phyloP scores from a whole-genome alignment of 1,284 basidiomycete species.

The Agroathelia rolfsii region DNA sequence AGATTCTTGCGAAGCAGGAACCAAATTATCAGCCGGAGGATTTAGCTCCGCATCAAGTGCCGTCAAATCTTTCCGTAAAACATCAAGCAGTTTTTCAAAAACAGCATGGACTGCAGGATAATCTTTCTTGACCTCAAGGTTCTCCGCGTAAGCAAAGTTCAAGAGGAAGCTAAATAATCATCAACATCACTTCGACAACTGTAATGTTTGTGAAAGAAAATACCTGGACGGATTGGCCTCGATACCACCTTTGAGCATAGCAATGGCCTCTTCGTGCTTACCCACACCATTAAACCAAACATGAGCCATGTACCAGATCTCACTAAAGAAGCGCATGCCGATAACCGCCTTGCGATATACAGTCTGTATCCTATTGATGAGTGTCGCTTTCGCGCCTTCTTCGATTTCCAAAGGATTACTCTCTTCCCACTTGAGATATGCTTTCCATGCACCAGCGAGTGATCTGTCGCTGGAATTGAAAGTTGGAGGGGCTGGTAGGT shows the following conservation, averaged over 20 bases:
- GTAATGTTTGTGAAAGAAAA: slow-evolving; percentile 9
- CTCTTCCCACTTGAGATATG: slow-evolving; percentile 94
- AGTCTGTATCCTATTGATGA: slow-evolving; percentile 67
- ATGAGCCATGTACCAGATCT: slow-evolving; percentile 94
- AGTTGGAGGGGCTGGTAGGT: slow-evolving; percentile 65
- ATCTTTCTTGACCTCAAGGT: slow-evolving; percentile 60
- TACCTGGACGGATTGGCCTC: slow-evolving; percentile 83
- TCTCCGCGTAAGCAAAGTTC: slow-evolving; percentile 84
- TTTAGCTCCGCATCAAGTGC: slow-evolving; percentile 44
- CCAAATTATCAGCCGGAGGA: slow-evolving; percentile 26
- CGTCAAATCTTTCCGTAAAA: slow-evolving; percentile 68
- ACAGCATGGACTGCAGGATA: slow-evolving; percentile 55
- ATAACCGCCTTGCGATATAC: slow-evolving; percentile 86
- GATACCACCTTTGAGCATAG: slow-evolving; percentile 78
- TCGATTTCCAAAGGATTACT: slow-evolving; percentile 89
- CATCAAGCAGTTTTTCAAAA: slow-evolving; percentile 65
- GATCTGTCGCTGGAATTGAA: slow-evolving; percentile 68
- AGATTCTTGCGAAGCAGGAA: no score
- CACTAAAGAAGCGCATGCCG: slow-evolving; percentile 89
- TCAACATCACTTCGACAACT: slow-evolving; percentile 5
- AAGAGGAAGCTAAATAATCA: slow-evolving; percentile 65
- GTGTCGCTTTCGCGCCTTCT: slow-evolving; percentile 63
- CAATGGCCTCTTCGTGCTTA: slow-evolving; percentile 73
- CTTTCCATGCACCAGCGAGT: slow-evolving; percentile 79
- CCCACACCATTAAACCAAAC: slow-evolving; percentile 69